A percentile compares a stretch with the other conserved stretches of the same genome.
Conservation (phyloP, 805 yeast genomes). For the Hanseniaspora osmophila region DNA sequence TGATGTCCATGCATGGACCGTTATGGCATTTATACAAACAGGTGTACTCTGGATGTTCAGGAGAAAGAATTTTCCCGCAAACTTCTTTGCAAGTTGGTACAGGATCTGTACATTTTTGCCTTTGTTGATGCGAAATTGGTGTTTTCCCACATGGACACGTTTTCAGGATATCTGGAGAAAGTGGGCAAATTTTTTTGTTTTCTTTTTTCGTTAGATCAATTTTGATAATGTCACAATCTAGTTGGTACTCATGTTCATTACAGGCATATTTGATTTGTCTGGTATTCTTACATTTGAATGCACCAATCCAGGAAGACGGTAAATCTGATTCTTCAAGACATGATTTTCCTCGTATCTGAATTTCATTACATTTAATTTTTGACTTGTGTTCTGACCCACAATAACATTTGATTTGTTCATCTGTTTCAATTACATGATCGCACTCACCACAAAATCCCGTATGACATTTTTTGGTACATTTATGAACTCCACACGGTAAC, state of each 20-base stretch:
- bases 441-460: constrained; percentile 75
- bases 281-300: constrained; percentile 30
- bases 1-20: constrained; percentile 59
- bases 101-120: constrained; percentile 59
- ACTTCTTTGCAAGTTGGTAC: constrained; percentile 57
- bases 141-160: constrained; percentile 76
- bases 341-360: constrained; percentile 27
- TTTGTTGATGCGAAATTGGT: constrained; percentile 25
- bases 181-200: constrained; percentile 33
- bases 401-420: constrained; percentile 39
- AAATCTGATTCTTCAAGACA: constrained; percentile 1
- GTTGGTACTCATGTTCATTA: constrained; percentile 46
- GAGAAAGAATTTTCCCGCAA: constrained; percentile 44
- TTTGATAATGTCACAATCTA: constrained; percentile 20
- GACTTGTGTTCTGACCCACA: constrained; percentile 47
- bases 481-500: constrained; percentile 61
- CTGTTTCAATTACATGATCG: constrained; percentile 25
- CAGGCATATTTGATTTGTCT: constrained; percentile 47
- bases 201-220: constrained; percentile 6
- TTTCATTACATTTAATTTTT: constrained; percentile 29
- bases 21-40: constrained; percentile 64
- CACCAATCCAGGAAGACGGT: constrained; percentile 33
- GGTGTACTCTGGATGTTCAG: constrained; percentile 55
- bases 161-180: constrained; percentile 42
- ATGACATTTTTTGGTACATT: constrained; percentile 54